Conservation (phyloP, 2,329 filamentous ascomycete species). For the Pyricularia sp. region DNA sequence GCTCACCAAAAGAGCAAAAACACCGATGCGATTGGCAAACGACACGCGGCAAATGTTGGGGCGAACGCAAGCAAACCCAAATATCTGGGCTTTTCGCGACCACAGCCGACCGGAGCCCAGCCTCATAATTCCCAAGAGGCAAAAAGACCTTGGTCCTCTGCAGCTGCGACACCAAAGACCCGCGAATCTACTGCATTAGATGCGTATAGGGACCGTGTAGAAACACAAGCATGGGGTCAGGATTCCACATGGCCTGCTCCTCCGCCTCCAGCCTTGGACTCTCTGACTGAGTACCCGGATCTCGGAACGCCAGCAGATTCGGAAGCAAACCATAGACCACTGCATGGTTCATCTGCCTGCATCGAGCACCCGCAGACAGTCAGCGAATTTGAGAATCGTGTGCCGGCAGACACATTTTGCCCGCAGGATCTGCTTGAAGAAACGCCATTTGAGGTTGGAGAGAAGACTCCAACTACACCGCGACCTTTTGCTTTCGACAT, state of each 20-base stretch:
- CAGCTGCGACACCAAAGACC: background rate
- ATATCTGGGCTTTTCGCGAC: background rate
- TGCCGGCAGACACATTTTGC: background rate
- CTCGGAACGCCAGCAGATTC: background rate
- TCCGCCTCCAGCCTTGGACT: background rate
- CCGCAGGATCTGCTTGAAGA: background rate
- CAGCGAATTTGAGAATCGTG: background rate
- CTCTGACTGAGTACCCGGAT: background rate
- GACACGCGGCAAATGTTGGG: background rate
- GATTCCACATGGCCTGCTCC: background rate
- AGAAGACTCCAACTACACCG: background rate
- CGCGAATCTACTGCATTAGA: background rate
- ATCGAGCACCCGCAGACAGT: background rate
- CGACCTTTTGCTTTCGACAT: conserved; percentile 3
- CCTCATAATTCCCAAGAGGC: background rate
- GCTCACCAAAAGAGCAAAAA: background rate
- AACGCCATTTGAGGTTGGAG: background rate
- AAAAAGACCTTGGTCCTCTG: background rate
- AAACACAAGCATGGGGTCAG: background rate
- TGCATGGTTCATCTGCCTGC: background rate
- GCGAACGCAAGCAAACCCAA: background rate
- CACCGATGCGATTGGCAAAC: background rate
- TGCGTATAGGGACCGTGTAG: background rate
- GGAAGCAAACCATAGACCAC: background rate
- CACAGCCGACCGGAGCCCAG: background rate